Conservation (phyloP, 2,329 filamentous ascomycete species). For the Fusarium veterinarium region DNA sequence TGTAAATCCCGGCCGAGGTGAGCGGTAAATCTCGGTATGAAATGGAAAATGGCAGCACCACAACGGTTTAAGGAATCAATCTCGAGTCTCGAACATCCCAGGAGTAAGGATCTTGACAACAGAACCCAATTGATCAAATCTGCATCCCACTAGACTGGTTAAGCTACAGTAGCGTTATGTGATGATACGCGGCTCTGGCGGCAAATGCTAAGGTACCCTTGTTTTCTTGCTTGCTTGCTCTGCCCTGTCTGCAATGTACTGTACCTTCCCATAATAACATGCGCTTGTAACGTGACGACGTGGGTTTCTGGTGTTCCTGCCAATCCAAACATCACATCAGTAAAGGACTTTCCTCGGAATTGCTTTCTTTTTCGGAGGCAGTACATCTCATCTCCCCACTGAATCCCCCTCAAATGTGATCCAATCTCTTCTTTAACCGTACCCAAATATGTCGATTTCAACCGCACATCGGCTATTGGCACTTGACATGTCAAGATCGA, state of each 20-base stretch:
- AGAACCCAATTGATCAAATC: constrained; percentile 16
- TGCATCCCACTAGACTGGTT: constrained; percentile 23
- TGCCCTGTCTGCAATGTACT: neutral
- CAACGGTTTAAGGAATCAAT: neutral
- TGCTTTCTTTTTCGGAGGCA: constrained; percentile 19
- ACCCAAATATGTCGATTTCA: constrained; percentile 10
- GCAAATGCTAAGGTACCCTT: constrained; percentile 24
- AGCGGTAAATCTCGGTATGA: constrained; percentile 16
- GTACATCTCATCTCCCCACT: constrained; percentile 4
- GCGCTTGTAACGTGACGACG: constrained; percentile 5
- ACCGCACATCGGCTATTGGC: constrained; percentile 11
- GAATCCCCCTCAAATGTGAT: constrained; percentile 13
- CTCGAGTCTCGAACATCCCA: constrained; percentile 18
- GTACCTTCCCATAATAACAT: constrained; percentile 8
- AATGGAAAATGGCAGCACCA: constrained; percentile 19
- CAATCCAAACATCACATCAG: neutral
- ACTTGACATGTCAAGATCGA: constrained; percentile 4
- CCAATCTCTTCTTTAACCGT: neutral
- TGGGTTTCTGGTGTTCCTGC: constrained; percentile 14
- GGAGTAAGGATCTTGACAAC: constrained; percentile 22
- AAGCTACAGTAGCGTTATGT: constrained; percentile 10
- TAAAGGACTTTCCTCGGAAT: constrained; percentile 30
- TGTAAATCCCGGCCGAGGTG: constrained; percentile 32
- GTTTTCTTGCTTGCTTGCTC: neutral
- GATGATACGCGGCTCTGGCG: constrained; percentile 41